phyloP scores from a whole-genome alignment of 139 green algal genomes.

The Mesotaenium endlicherianum region DNA sequence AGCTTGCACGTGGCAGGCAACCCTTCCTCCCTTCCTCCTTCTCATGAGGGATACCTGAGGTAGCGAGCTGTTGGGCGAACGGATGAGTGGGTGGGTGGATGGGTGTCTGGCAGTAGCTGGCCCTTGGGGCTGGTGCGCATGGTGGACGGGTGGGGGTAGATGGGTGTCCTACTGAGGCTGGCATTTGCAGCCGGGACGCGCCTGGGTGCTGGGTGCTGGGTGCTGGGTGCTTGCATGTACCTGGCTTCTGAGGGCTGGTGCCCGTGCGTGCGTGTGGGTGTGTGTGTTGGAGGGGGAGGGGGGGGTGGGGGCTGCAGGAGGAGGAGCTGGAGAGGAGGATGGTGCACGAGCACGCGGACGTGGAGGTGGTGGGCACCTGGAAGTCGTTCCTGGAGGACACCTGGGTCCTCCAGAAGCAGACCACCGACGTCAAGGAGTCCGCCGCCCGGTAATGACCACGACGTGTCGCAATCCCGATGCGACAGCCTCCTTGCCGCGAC shows the following conservation, averaged over 20 bases:
- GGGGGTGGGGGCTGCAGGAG: constrained; percentile 17
- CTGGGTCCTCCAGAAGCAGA: constrained; percentile 35
- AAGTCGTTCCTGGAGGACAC: constrained; percentile 46
- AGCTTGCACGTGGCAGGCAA: too few species aligned
- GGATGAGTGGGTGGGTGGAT: too few species aligned
- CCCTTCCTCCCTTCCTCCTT: too few species aligned
- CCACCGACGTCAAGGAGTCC: constrained; percentile 12
- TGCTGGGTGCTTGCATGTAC: neutral
- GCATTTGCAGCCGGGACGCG: neutral
- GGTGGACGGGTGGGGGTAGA: neutral
- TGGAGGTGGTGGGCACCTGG: constrained; percentile 14
- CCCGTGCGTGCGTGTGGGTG: neutral
- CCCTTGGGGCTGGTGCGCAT: neutral
- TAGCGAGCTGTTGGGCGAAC: too few species aligned
- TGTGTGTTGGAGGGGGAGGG: neutral
- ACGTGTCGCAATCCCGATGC: too few species aligned
- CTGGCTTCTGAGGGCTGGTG: neutral
- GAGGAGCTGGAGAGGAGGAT: constrained; percentile 16
- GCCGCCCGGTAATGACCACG: too few species aligned
- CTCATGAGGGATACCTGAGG: too few species aligned
- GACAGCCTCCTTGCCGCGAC: too few species aligned
- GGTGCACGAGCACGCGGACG: constrained; percentile 7
- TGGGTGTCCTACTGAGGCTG: neutral
- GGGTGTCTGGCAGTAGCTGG: too few species aligned
- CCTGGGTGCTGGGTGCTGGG: neutral